These are phyloP conservation scores for Diphasiastrum complanatum DNA, from an alignment of 83 land plant species.

Conservation along the genomic window DNA sequence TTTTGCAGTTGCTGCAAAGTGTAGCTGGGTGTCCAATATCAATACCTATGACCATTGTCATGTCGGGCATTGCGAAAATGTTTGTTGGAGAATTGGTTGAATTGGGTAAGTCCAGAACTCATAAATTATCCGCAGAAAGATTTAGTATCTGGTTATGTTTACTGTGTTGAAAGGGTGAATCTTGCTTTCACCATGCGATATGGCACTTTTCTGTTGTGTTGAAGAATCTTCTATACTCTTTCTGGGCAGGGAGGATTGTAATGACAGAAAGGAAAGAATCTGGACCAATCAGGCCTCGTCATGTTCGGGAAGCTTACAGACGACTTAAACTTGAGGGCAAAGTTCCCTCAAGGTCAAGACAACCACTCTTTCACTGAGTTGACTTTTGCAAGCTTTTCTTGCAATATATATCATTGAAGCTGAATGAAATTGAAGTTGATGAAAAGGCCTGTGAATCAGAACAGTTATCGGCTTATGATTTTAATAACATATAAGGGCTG, in stretches of 20 bases:
- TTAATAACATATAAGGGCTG: too few relatives aligned
- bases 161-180: background rate
- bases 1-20: conserved; percentile 59
- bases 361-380: conserved; percentile 73
- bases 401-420: too few relatives aligned
- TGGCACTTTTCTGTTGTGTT: background rate
- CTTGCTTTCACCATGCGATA: background rate
- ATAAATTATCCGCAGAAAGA: background rate
- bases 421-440: too few relatives aligned
- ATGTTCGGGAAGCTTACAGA: conserved; percentile 85
- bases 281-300: conserved; percentile 92
- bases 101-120: conserved; percentile 36
- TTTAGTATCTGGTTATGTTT: background rate
- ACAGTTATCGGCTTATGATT: too few relatives aligned
- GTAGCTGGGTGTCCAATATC: conserved; percentile 82
- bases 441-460: too few relatives aligned
- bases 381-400: too few relatives aligned
- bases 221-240: background rate
- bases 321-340: conserved; percentile 90
- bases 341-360: conserved; percentile 65
- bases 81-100: conserved; percentile 98
- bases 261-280: conserved; percentile 79
- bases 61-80: conserved; percentile 91
- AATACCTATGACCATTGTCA: conserved; percentile 87
- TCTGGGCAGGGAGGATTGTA: conserved; percentile 70